phyloP scores from a whole-genome alignment of 768 basidiomycete species.

The Russula brevipes region DNA sequence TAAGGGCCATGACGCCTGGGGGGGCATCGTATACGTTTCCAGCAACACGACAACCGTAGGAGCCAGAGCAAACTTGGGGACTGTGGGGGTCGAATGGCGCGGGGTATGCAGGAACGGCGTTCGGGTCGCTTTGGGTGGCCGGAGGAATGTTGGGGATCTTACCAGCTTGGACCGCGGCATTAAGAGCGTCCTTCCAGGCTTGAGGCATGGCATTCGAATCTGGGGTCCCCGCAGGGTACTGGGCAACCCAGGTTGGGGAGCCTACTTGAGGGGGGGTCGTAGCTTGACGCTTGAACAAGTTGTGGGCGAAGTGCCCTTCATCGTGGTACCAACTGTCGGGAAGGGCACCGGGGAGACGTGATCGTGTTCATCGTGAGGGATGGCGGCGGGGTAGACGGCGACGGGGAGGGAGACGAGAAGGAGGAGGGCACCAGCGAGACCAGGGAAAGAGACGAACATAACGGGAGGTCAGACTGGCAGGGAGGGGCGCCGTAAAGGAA shows the following conservation, averaged over 20 bases:
- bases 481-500: background rate
- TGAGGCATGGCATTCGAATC: constrained; percentile 32
- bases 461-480: background rate
- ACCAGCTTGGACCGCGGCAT: constrained; percentile 33
- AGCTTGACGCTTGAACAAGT: constrained; percentile 28
- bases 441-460: background rate
- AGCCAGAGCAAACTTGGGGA: constrained; percentile 36
- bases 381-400: constrained; percentile 4
- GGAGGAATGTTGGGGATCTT: constrained; percentile 36
- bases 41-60: constrained; percentile 30
- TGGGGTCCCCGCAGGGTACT: constrained; percentile 34
- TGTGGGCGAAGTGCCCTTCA: constrained; percentile 26
- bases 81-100: constrained; percentile 21
- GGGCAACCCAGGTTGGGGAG: constrained; percentile 31
- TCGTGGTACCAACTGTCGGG: constrained; percentile 30
- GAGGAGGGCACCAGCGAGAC: background rate
- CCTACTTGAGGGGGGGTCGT: constrained; percentile 24
- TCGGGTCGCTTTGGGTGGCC: constrained; percentile 28
- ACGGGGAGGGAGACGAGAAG: background rate
- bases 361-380: constrained; percentile 10
- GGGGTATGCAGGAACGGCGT: constrained; percentile 24
- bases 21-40: constrained; percentile 40
- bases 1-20: constrained; percentile 34
- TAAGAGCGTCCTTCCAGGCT: constrained; percentile 40
- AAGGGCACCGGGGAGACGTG: constrained; percentile 15